A percentile compares a stretch with the other conserved stretches of the same genome.
Conservation (phyloP, 2,329 filamentous ascomycete species). For the Penicillium crustosum region DNA sequence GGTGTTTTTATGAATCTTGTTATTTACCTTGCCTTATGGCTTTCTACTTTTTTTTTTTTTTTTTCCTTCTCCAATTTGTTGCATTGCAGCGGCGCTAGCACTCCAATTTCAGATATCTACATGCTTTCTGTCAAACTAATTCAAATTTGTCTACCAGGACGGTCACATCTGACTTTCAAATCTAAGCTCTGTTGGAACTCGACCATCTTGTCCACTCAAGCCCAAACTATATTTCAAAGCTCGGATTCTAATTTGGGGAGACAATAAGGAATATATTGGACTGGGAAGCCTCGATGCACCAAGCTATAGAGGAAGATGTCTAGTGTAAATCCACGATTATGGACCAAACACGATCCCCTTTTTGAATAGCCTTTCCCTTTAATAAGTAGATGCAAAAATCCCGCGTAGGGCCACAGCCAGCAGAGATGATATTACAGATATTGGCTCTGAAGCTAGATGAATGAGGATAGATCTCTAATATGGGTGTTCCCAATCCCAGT, state of each 20-base stretch:
- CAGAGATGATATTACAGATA: no score
- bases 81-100: conserved; percentile 37
- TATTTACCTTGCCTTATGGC: not conserved
- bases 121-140: conserved; percentile 13
- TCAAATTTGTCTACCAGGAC: not conserved
- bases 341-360: no score
- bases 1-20: conserved; percentile 14
- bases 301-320: no score
- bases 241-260: no score
- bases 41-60: not conserved
- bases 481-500: no score
- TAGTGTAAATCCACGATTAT: no score
- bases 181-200: not conserved
- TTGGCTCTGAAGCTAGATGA: no score
- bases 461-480: no score
- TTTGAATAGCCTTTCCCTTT: no score
- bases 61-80: conserved; percentile 15
- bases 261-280: not conserved
- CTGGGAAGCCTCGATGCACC: no score
- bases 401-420: no score
- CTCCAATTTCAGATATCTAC: conserved; percentile 16
- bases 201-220: not conserved
- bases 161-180: not conserved
- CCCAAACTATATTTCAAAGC: not conserved
- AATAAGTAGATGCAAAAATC: no score